A percentile compares a stretch with the other conserved stretches of the same genome.
Conservation (phyloP, 2,329 filamentous ascomycete species). For the Cladophialophora exuberans region DNA sequence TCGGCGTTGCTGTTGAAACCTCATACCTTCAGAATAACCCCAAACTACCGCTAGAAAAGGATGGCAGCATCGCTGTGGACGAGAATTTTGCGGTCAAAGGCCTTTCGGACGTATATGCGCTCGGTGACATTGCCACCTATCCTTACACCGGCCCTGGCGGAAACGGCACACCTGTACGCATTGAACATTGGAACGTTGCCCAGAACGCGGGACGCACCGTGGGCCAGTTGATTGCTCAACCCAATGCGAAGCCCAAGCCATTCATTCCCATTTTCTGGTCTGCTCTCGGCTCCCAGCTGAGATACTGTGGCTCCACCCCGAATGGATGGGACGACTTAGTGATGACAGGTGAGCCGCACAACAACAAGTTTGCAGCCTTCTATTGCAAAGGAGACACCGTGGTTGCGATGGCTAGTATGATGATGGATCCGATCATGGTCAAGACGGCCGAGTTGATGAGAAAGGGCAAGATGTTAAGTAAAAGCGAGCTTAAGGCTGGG, state of each 20-base stretch:
- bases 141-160: conserved; percentile 91
- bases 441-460: conserved; percentile 87
- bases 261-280: conserved; percentile 99
- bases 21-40: conserved; percentile 76
- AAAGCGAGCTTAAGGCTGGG: conserved; percentile 70
- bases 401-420: conserved; percentile 89
- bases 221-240: conserved; percentile 74
- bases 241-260: conserved; percentile 61
- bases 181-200: conserved; percentile 97
- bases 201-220: conserved; percentile 86
- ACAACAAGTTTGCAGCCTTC: conserved; percentile 84
- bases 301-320: conserved; percentile 88
- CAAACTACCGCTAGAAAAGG: conserved; percentile 71
- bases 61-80: conserved; percentile 84
- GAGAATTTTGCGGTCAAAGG: conserved; percentile 77
- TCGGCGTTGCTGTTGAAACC: conserved; percentile 85
- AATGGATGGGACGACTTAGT: conserved; percentile 86
- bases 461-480: conserved; percentile 77
- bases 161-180: conserved; percentile 72
- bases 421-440: conserved; percentile 81
- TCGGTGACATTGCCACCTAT: conserved; percentile 94
- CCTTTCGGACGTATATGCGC: conserved; percentile 81
- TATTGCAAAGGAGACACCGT: conserved; percentile 85
- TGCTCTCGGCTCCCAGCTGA: conserved; percentile 81
- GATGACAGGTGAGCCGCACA: conserved; percentile 73